These are phyloP conservation scores for Pythium aristosporum DNA, from an alignment of 352 stramenopile species.

Conservation along the genomic window DNA sequence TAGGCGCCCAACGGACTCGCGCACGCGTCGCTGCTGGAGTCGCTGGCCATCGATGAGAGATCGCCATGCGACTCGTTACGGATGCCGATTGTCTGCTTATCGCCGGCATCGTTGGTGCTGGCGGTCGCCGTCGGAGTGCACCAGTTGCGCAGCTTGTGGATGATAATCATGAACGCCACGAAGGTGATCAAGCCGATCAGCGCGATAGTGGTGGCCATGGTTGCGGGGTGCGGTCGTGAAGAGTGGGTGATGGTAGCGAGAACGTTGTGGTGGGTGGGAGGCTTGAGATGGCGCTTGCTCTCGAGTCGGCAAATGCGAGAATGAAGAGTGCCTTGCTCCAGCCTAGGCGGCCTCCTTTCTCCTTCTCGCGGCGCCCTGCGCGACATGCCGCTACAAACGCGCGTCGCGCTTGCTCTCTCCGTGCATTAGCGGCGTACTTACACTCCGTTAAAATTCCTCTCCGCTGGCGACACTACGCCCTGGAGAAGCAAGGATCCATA, in stretches of 20 bases:
- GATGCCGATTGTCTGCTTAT: not conserved
- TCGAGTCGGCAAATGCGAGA: slow-evolving; percentile 6
- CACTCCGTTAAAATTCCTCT: not conserved
- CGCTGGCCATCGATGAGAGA: not conserved
- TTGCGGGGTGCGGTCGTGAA: not conserved
- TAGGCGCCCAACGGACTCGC: slow-evolving; percentile 5
- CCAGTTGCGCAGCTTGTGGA: slow-evolving; percentile 17
- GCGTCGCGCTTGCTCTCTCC: too few species aligned
- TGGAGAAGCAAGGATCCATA: slow-evolving; percentile 5
- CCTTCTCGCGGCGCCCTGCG: not conserved
- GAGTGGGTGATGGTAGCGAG: not conserved
- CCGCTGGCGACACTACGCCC: not conserved
- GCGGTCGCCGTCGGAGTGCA: not conserved
- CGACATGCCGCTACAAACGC: not conserved
- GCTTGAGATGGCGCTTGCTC: too few species aligned
- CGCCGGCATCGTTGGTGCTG: not conserved
- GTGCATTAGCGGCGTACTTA: not conserved
- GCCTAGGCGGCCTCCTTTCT: not conserved
- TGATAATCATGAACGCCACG: slow-evolving; percentile 18
- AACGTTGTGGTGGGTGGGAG: not conserved
- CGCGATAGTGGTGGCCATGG: slow-evolving; percentile 9
- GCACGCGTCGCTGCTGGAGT: not conserved
- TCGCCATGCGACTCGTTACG: not conserved
- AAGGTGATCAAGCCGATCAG: slow-evolving; percentile 4
- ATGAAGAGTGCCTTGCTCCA: not conserved